phyloP scores from a whole-genome alignment of 805 yeast genomes.

The Cyberlindnera misumaiensis region DNA sequence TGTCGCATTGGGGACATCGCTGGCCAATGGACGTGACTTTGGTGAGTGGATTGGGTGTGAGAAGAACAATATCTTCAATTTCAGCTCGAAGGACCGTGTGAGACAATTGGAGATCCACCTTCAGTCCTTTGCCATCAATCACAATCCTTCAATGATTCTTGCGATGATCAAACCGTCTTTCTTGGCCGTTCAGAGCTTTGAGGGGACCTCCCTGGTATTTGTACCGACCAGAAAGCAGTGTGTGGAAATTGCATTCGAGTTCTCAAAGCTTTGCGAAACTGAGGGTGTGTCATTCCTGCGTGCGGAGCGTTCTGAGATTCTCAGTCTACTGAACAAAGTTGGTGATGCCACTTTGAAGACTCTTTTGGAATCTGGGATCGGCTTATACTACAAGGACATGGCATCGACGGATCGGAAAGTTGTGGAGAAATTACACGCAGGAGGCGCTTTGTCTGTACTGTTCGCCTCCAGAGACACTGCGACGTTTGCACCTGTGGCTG shows the following conservation, averaged over 20 bases:
- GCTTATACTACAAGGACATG: conserved; percentile 57
- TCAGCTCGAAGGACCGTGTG: conserved; percentile 54
- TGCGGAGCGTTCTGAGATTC: conserved; percentile 32
- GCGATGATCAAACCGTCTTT: conserved; percentile 47
- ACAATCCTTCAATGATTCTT: conserved; percentile 44
- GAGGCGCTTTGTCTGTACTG: conserved; percentile 48
- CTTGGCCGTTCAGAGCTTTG: conserved; percentile 30
- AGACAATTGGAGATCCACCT: conserved; percentile 52
- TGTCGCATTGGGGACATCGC: conserved; percentile 61
- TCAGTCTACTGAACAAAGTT: conserved; percentile 36
- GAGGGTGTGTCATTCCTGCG: conserved; percentile 35
- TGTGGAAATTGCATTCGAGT: conserved; percentile 42
- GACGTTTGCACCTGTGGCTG: conserved; percentile 41
- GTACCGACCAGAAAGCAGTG: conserved; percentile 50
- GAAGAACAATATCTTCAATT: conserved; percentile 58
- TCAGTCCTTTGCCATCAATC: conserved; percentile 39
- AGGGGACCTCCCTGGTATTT: conserved; percentile 42
- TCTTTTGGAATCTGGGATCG: conserved; percentile 55
- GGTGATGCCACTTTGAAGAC: conserved; percentile 39
- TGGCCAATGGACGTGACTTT: conserved; percentile 70
- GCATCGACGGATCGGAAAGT: conserved; percentile 40
- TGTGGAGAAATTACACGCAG: conserved; percentile 44
- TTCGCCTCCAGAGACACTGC: conserved; percentile 57
- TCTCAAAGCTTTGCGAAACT: conserved; percentile 31
- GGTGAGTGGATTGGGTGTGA: conserved; percentile 83